Percentiles rank a stretch among this genome's conserved stretches.
Conservation (phyloP, 495 filamentous ascomycete genomes). For the Durotheca rogersii region DNA sequence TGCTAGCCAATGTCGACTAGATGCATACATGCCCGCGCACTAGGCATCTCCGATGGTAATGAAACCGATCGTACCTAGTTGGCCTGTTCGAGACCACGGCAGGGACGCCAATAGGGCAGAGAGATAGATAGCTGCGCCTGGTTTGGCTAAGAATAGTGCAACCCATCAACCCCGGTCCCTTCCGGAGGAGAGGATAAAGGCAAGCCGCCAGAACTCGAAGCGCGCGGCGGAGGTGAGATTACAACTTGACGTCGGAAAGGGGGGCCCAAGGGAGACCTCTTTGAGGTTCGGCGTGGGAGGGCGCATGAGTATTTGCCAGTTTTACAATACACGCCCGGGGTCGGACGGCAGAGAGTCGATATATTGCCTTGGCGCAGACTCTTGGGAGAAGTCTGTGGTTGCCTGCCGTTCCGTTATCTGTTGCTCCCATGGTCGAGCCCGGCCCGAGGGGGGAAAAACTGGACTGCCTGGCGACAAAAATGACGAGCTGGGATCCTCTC, state of each 20-base stretch:
- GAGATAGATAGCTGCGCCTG: background rate
- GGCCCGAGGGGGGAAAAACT: conserved; percentile 8
- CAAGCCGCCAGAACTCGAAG: background rate
- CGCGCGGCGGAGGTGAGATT: conserved; percentile 7
- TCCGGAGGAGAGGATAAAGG: background rate
- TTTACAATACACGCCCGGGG: conserved; percentile 2
- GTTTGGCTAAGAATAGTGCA: background rate
- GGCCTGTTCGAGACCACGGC: background rate
- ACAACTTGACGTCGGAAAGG: conserved; percentile 5
- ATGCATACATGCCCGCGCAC: background rate
- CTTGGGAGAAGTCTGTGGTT: background rate
- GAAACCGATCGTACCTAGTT: background rate
- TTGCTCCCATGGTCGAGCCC: conserved; percentile 16
- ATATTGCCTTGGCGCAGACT: conserved; percentile 27
- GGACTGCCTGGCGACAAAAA: background rate
- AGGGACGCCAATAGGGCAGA: background rate
- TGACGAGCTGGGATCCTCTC: conserved; percentile 5
- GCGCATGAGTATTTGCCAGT: too few relatives aligned
- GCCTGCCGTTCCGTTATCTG: conserved; percentile 2
- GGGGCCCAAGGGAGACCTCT: too few relatives aligned
- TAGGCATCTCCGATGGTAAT: background rate
- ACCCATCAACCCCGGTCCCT: background rate
- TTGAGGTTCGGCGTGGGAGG: background rate
- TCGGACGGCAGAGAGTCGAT: conserved; percentile 16
- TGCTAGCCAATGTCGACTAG: conserved; percentile 5